Conservation (phyloP, 1,284 basidiomycete species). For the Heterobasidion occidentale region DNA sequence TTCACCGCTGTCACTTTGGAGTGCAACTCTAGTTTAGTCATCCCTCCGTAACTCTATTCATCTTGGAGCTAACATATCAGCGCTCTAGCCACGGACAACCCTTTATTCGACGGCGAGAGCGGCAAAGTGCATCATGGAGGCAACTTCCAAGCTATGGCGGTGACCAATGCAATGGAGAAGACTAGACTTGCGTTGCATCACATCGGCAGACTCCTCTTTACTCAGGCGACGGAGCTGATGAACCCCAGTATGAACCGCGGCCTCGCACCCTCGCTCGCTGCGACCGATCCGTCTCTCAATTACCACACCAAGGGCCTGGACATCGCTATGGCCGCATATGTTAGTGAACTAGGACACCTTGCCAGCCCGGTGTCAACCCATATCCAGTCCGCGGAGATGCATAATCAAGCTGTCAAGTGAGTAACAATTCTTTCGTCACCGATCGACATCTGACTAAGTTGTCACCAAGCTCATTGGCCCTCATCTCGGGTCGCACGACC, state of each 20-base stretch:
- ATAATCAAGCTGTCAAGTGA: constrained; percentile 81
- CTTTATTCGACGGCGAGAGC: constrained; percentile 60
- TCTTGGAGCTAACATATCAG: not conserved
- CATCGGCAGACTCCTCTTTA: constrained; percentile 77
- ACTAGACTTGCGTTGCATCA: constrained; percentile 76
- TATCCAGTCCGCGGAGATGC: constrained; percentile 82
- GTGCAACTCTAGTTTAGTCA: constrained; percentile 75
- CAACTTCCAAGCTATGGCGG: constrained; percentile 83
- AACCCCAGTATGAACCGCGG: constrained; percentile 82
- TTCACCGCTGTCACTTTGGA: constrained; percentile 62
- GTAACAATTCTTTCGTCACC: constrained; percentile 15
- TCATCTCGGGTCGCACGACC: constrained; percentile 76
- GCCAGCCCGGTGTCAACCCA: constrained; percentile 83
- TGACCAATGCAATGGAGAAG: constrained; percentile 87
- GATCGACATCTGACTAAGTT: not conserved
- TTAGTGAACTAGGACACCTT: constrained; percentile 74
- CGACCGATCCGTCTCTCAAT: constrained; percentile 75
- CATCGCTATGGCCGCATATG: constrained; percentile 77
- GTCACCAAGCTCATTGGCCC: constrained; percentile 58
- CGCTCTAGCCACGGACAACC: constrained; percentile 62
- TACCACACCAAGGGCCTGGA: constrained; percentile 84
- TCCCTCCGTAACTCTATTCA: constrained; percentile 7
- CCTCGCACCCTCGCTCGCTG: constrained; percentile 74
- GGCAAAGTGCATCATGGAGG: constrained; percentile 74
- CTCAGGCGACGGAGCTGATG: constrained; percentile 77